Evolutionary conservation across 805 yeast species (phyloP), one percentile per base, ranked within the genome.

Genomic region (Sugiyamaella marilandica): DNA sequence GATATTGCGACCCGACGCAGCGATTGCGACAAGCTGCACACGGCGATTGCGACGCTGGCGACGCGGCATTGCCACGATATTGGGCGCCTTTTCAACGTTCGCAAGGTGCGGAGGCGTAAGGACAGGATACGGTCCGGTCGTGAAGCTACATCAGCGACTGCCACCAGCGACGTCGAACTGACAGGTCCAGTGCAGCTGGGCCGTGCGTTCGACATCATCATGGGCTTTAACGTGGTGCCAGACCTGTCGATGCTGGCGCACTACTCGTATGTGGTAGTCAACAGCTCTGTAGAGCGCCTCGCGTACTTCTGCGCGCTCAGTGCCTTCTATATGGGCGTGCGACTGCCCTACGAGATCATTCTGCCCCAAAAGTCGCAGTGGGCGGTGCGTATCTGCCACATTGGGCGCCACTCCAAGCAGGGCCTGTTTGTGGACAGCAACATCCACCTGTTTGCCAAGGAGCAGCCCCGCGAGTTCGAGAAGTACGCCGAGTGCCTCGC

Each of bases 231-330:
- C 26, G 63, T 61, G 10, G 49, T 68, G 11, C 71, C 71, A 2
- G 68, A 67, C 33, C 60, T 66, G 26, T 41, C 58, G 18, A 54
- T 60, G 26, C 55, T 68, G 14, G 63, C 62, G 9, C 62, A 60
- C 45, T 67, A 67, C 58, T 54, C 65, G 11, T 54, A 57, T n/a
- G 55, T 62, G 9, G 56, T 61, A 8, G 54, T 68, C 29, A 68
- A 67, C 52, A 54, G 62, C 43, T 65, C 69, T 10, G 37, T 69
- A 29, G 72, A 69, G 51, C 57, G 72, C 18, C 59, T 68, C 18
- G 60, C 66, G n/a, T 60, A 52, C 36, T 67, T 68, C 46, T 45
- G 56, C 2, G 54, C 58, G 29, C 64, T 67, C 31, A 55, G 64
- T 11, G 66, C 70, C 1, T 60, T 62, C 54, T 69, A 69, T 45